Conservation (phyloP, 768 basidiomycete species). For the Galerina marginata region DNA sequence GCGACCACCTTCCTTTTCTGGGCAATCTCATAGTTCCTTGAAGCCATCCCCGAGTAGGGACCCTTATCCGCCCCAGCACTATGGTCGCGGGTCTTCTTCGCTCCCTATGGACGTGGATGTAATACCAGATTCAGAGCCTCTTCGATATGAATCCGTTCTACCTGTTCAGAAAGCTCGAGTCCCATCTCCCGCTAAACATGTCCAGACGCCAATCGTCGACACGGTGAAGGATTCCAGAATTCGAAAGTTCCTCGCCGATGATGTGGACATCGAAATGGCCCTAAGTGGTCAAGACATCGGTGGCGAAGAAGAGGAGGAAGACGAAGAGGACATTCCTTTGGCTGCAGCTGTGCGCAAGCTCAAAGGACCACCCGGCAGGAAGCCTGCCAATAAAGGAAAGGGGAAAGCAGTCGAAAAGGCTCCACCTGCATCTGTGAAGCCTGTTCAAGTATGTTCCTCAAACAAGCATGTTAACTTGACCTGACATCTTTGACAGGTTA, state of each 20-base stretch:
- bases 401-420: constrained; percentile 16
- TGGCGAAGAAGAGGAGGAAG: constrained; percentile 30
- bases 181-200: neutral
- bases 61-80: neutral
- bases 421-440: neutral
- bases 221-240: neutral
- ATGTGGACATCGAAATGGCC: constrained; percentile 19
- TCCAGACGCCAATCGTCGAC: neutral
- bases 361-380: constrained; percentile 14
- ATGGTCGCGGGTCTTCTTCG: constrained; percentile 1
- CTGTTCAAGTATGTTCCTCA: neutral
- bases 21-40: no score
- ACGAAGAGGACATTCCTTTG: constrained; percentile 52
- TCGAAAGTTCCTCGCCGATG: neutral
- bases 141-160: neutral
- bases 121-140: constrained; percentile 66
- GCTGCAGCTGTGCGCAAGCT: constrained; percentile 26
- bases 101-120: constrained; percentile 45
- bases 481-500: neutral
- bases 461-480: neutral
- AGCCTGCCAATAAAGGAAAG: constrained; percentile 24
- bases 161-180: neutral
- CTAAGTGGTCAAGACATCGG: constrained; percentile 16
- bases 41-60: no score
- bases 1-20: neutral